Evolutionary conservation across 306 rosid genomes (phyloP).

Genomic region (Argentina anserina): DNA sequence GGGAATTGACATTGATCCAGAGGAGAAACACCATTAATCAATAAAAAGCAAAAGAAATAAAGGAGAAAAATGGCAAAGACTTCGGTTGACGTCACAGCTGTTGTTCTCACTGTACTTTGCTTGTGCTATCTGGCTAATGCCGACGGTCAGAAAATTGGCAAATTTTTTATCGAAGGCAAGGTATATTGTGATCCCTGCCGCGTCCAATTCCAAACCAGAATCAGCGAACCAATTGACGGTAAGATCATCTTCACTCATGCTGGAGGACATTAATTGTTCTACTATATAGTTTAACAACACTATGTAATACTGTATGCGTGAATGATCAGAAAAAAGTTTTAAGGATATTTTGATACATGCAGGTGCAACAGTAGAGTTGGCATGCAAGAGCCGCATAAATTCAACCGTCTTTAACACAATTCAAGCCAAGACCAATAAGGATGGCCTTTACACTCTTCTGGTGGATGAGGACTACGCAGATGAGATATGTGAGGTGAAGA

Average conservation of each 20-base stretch:
- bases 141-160: not conserved
- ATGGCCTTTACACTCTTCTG: slow-evolving; percentile 24
- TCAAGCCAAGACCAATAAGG: slow-evolving; percentile 4
- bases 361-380: slow-evolving; percentile 32
- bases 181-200: slow-evolving; percentile 57
- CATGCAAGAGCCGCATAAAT: slow-evolving; percentile 15
- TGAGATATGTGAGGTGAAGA: slow-evolving; percentile 30
- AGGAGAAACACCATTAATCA: slow-evolving; percentile 4
- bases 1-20: not conserved
- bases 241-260: not conserved
- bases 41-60: slow-evolving; percentile 13
- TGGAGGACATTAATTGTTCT: not conserved
- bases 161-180: slow-evolving; percentile 35
- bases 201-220: slow-evolving; percentile 37
- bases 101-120: slow-evolving; percentile 28
- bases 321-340: not conserved
- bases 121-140: slow-evolving; percentile 21
- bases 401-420: not conserved
- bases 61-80: slow-evolving; percentile 33
- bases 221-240: slow-evolving; percentile 36
- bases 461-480: slow-evolving; percentile 38
- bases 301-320: not conserved
- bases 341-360: not conserved
- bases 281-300: not conserved
- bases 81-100: slow-evolving; percentile 18